phyloP scores from a whole-genome alignment of 148 eudicot genomes.

The Rhododendron vialii region DNA sequence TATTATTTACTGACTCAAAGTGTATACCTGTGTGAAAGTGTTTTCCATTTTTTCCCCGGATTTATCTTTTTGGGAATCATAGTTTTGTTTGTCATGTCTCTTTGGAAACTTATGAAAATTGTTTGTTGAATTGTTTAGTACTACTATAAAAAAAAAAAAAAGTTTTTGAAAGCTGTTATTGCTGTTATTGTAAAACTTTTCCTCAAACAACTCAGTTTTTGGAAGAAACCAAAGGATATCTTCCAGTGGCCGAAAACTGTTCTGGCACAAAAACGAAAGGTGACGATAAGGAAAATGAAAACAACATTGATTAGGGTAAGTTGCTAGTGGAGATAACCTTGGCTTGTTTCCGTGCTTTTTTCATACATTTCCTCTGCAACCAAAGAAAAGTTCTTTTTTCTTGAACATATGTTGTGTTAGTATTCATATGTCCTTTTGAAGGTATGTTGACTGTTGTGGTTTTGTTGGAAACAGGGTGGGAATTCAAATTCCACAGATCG shows the following conservation, averaged over 20 bases:
- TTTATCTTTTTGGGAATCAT: neutral
- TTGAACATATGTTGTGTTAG: neutral
- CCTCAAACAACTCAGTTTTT: neutral
- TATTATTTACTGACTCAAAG: no score
- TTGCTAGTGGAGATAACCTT: neutral
- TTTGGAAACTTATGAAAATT: neutral
- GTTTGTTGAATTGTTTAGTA: neutral
- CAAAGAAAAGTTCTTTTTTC: neutral
- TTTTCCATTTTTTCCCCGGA: neutral
- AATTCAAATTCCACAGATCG: conserved; percentile 40
- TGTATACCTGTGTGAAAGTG: no score
- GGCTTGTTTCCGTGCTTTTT: neutral
- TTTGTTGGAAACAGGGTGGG: conserved; percentile 30
- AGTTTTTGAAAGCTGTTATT: neutral
- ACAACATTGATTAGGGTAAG: neutral
- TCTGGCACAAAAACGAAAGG: neutral
- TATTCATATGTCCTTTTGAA: neutral
- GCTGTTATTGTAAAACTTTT: neutral
- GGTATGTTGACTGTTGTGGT: neutral
- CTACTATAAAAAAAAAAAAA: no score
- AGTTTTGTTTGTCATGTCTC: neutral
- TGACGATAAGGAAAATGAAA: neutral
- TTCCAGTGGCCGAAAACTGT: neutral
- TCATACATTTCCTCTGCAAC: neutral
- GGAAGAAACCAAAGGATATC: neutral